phyloP scores from a whole-genome alignment of 225 moss, liverwort and hornwort genomes.

The Antitrichia curtipendula region DNA sequence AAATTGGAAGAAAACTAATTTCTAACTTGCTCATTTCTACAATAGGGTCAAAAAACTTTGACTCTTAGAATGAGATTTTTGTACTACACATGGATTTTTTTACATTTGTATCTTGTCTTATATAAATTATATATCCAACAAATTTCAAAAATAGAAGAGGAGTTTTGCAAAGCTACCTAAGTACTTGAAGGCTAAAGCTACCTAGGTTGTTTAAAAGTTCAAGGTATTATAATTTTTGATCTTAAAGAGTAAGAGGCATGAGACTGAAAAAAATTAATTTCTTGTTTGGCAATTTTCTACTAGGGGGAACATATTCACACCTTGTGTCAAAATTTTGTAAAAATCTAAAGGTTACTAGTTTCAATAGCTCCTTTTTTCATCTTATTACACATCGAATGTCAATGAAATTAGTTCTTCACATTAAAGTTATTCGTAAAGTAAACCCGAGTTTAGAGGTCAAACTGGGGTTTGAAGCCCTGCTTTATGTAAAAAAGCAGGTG shows the following conservation, averaged over 20 bases:
- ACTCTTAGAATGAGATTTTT: not conserved
- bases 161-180: not conserved
- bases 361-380: too few species aligned
- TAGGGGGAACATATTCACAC: not conserved
- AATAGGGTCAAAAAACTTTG: not conserved
- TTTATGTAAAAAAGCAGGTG: too few species aligned
- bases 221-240: not conserved
- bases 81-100: not conserved
- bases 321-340: too few species aligned
- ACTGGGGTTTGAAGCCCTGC: too few species aligned
- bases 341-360: too few species aligned
- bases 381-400: too few species aligned
- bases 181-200: not conserved
- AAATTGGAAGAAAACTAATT: not conserved
- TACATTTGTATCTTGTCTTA: not conserved
- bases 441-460: too few species aligned
- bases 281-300: accelerated
- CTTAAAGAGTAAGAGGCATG: too few species aligned
- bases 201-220: accelerated
- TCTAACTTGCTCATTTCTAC: accelerated
- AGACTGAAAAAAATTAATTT: not conserved
- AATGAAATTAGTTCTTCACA: too few species aligned
- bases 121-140: accelerated
- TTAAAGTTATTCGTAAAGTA: too few species aligned
- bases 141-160: not conserved